These are phyloP conservation scores for Penicillium decumbens DNA, from an alignment of 2,329 filamentous ascomycete species.

Conservation along the genomic window DNA sequence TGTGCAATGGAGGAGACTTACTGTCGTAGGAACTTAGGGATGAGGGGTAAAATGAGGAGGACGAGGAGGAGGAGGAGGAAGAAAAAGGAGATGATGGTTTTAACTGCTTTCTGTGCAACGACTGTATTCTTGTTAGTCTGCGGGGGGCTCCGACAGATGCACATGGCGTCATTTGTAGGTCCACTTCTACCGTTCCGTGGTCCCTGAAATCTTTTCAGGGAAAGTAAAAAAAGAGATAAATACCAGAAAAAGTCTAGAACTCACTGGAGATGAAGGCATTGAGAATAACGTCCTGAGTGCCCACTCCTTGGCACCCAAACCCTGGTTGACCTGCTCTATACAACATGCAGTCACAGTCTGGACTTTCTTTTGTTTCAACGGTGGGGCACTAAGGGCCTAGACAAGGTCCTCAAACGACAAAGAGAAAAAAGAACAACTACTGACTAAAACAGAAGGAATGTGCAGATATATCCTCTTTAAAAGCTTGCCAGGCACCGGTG, in stretches of 20 bases:
- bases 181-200: not conserved
- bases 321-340: not conserved
- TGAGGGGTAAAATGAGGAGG: constrained; percentile 3
- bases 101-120: constrained; percentile 10
- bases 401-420: not conserved
- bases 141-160: not conserved
- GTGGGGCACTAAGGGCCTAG: not conserved
- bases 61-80: constrained; percentile 28
- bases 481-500: constrained; percentile 18
- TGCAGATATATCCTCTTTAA: not conserved
- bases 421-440: not conserved
- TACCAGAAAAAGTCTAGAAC: not conserved
- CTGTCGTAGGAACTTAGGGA: constrained; percentile 8
- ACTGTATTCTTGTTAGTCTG: not conserved
- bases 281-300: not conserved
- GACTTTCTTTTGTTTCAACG: not conserved
- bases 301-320: not conserved
- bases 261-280: not conserved
- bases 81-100: constrained; percentile 19
- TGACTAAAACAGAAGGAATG: not conserved
- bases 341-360: not conserved
- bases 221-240: too few species aligned
- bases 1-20: not conserved
- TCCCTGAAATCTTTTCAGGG: not conserved
- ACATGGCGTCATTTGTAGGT: constrained; percentile 3